Evolutionary conservation across 768 basidiomycete genomes (phyloP), one percentile per base, ranked within the genome.

Genomic region (Mycena vitilis): DNA sequence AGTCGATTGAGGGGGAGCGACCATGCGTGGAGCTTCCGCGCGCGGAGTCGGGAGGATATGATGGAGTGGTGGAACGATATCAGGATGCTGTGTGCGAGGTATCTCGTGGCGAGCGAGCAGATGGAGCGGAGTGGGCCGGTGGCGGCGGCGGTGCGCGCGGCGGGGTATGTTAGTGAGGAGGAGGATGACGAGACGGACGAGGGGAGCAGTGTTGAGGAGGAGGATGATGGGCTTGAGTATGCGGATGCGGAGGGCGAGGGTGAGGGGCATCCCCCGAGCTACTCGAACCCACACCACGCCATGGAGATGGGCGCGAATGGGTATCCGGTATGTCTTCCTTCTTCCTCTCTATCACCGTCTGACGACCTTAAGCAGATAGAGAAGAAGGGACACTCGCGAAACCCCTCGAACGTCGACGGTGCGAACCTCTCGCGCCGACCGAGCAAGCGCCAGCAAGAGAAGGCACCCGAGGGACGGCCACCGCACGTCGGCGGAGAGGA

Each of bases 51-150:
- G 71, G 97, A 99, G 70, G 97, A 98, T 73, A 95, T 98, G 95
- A 95, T 98, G 95, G 98, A 99, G 81, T 98, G 98, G 95, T 99
- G 98, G 98, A 99, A 99, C 76, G 98, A 99, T 76, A 85, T 96
- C 47, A 81, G 94, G 68, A 96, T 96, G 95, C 82, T 97, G 47
- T 96, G 95, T 74, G 95, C 96, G 23, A 81, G 95, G 69, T 98
- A 98, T 77, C 86, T 99, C 60, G 95, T 99, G 47, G 95, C 96
- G 40, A 94, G 92, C 71, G 98, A 99, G 82, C 87, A 89, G 77
- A 93, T 99, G 81, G 95, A 98, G 81, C 85, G 98, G 51, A 90
- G 90, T 45, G 98, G 97, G 3, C 95, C 95, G 0, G 92, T 99
- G 34, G 94, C 92, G 40, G 94, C 95, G 16, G 97, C 96, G 30